A percentile compares a stretch with the other conserved stretches of the same genome.
Conservation (phyloP, 495 filamentous ascomycete genomes). For the Podospora fimiseda region DNA sequence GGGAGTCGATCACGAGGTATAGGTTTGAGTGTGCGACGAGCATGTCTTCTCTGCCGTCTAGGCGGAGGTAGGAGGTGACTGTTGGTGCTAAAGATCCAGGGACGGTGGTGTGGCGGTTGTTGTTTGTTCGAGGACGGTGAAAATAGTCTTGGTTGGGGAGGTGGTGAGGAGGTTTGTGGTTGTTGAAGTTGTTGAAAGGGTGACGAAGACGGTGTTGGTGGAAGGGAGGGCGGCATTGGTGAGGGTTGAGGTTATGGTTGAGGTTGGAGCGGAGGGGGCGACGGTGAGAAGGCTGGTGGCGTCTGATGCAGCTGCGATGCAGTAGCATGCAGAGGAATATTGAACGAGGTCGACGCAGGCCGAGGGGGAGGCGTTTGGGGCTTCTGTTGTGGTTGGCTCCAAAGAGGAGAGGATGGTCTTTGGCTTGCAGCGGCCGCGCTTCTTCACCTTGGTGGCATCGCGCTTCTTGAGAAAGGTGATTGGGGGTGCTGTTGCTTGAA, state of each 20-base stretch:
- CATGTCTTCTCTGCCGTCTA: too few relatives aligned
- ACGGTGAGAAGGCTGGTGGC: background rate
- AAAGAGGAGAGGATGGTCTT: background rate
- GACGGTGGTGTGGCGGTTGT: background rate
- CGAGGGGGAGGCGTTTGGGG: background rate
- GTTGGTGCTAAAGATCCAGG: background rate
- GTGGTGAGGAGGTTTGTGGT: background rate
- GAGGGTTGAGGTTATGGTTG: background rate
- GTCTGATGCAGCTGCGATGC: background rate
- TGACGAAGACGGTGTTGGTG: background rate
- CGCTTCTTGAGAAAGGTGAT: background rate
- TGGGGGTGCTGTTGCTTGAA: background rate
- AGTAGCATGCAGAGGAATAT: slow-evolving; percentile 2
- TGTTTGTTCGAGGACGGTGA: background rate
- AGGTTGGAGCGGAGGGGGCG: background rate
- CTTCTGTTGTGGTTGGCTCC: background rate
- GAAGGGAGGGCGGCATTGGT: background rate
- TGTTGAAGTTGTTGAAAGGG: background rate
- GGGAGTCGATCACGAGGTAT: too few relatives aligned
- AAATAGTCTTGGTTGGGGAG: background rate
- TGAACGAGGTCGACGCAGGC: background rate
- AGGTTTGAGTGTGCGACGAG: too few relatives aligned
- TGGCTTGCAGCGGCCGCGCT: background rate
- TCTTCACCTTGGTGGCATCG: background rate
- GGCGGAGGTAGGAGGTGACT: background rate